A percentile compares a stretch with the other conserved stretches of the same genome.
These are phyloP conservation scores for Zymoseptoria ardabiliae DNA, from an alignment of 2,329 filamentous ascomycete species.

Conservation along the genomic window DNA sequence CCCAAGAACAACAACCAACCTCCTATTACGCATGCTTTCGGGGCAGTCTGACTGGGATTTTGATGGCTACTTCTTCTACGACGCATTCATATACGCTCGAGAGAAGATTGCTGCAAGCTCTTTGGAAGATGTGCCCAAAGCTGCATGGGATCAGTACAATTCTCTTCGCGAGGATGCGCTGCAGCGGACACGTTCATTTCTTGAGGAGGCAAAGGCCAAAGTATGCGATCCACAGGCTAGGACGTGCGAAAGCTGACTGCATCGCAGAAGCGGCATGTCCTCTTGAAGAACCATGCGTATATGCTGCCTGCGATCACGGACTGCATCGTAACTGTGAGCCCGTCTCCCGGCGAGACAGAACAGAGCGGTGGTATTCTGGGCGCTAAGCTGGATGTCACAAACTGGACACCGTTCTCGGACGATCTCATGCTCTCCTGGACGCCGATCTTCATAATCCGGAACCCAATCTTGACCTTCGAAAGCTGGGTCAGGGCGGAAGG, in stretches of 20 bases:
- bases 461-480: slow-evolving; percentile 3
- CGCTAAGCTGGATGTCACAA: not conserved
- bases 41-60: slow-evolving; percentile 1
- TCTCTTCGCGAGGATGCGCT: not conserved
- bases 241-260: too few species aligned
- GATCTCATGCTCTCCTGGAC: slow-evolving; percentile 5
- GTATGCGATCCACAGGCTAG: too few species aligned
- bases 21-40: slow-evolving; percentile 3
- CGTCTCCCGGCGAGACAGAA: not conserved
- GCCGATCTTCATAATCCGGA: slow-evolving; percentile 6
- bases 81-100: slow-evolving; percentile 6
- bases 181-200: too few species aligned
- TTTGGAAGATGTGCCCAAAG: not conserved
- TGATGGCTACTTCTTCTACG: slow-evolving; percentile 3
- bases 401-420: slow-evolving; percentile 5
- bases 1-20: slow-evolving; percentile 5
- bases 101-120: not conserved
- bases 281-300: not conserved
- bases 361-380: not conserved
- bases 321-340: not conserved
- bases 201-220: too few species aligned
- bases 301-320: not conserved
- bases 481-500: slow-evolving; percentile 8
- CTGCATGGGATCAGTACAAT: not conserved
- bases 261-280: not conserved